These are phyloP conservation scores for Fraxinus cuspidata DNA, from an alignment of 257 asterid genomes.

Conservation along the genomic window DNA sequence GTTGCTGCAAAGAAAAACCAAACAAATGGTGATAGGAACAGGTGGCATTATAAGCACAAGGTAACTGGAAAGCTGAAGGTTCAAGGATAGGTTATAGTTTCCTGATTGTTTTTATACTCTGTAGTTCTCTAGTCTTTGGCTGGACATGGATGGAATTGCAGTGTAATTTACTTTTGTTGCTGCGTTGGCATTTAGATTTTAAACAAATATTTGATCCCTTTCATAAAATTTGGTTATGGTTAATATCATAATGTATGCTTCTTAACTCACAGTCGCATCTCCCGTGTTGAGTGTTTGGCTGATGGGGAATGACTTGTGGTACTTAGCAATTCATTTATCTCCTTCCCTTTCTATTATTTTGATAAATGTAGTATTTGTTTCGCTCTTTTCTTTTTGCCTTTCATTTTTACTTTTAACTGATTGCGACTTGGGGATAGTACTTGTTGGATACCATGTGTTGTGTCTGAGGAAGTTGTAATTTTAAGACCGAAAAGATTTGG, in stretches of 20 bases:
- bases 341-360: not conserved
- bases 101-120: conserved; percentile 19
- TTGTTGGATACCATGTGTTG: too few species aligned
- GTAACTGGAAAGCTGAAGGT: conserved; percentile 72
- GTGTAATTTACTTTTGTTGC: not conserved
- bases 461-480: too few species aligned
- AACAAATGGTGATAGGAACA: conserved; percentile 58
- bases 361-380: too few species aligned
- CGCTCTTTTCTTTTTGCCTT: too few species aligned
- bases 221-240: not conserved
- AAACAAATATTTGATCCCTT: conserved; percentile 8
- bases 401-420: too few species aligned
- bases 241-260: not conserved
- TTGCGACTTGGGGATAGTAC: too few species aligned
- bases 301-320: not conserved
- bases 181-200: not conserved
- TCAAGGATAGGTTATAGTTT: conserved; percentile 33
- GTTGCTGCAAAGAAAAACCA: conserved; percentile 81
- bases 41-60: conserved; percentile 74
- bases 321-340: not conserved
- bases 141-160: conserved; percentile 7
- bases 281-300: not conserved
- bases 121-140: conserved; percentile 18
- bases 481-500: too few species aligned
- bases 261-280: not conserved